Percentiles rank a stretch among this genome's conserved stretches.
phyloP scores from a whole-genome alignment of 192 early-diverging fungal genomes.

The Borealophlyctis nickersoniae region DNA sequence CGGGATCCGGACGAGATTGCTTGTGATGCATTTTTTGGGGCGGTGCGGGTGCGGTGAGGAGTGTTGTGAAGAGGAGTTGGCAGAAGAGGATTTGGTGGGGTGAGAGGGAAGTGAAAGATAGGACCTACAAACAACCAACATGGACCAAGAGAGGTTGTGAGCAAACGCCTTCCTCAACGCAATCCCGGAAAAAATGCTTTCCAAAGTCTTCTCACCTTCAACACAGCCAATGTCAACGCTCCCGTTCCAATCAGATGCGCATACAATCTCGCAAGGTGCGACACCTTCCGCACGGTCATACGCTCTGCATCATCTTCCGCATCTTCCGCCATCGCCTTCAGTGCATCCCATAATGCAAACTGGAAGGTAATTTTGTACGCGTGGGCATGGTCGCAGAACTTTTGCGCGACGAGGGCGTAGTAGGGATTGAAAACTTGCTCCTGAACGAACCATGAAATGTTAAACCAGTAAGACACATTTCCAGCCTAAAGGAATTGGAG shows the following conservation, averaged over 20 bases:
- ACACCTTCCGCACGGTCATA: slow-evolving; percentile 63
- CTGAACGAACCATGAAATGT: too few species aligned
- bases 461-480: too few species aligned
- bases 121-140: slow-evolving; percentile 48
- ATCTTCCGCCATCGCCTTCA: slow-evolving; percentile 73
- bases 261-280: slow-evolving; percentile 84
- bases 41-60: slow-evolving; percentile 18
- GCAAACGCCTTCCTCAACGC: neutral
- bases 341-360: slow-evolving; percentile 92
- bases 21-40: neutral
- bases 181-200: slow-evolving; percentile 5
- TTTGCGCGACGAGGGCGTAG: slow-evolving; percentile 81
- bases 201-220: slow-evolving; percentile 56
- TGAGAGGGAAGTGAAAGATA: slow-evolving; percentile 52
- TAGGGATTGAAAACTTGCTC: slow-evolving; percentile 92
- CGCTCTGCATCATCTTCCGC: slow-evolving; percentile 56
- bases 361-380: slow-evolving; percentile 88
- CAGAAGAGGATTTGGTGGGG: slow-evolving; percentile 38
- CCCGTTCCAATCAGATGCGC: slow-evolving; percentile 70
- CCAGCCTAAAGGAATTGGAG: too few species aligned
- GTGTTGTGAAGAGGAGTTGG: slow-evolving; percentile 22
- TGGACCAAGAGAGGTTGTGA: neutral
- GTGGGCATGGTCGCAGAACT: slow-evolving; percentile 73
- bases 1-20: too few species aligned
- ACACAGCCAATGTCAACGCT: slow-evolving; percentile 69